A percentile compares a stretch with the other conserved stretches of the same genome.
These are phyloP conservation scores for Lithohypha guttulata DNA, from an alignment of 2,329 filamentous ascomycete genomes.

Conservation along the genomic window DNA sequence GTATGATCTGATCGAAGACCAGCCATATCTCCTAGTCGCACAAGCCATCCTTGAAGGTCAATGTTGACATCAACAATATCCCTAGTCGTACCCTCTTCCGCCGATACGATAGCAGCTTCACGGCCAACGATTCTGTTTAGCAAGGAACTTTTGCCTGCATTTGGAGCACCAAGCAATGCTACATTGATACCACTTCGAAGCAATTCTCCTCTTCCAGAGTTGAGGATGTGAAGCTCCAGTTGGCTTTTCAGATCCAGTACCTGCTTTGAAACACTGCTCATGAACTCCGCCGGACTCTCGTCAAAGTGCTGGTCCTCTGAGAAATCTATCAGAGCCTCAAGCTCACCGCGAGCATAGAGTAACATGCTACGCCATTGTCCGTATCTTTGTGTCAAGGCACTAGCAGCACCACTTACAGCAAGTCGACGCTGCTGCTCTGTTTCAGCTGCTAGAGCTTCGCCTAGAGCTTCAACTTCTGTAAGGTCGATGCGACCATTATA, in stretches of 20 bases:
- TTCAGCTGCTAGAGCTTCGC: constrained; percentile 51
- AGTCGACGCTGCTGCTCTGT: constrained; percentile 89
- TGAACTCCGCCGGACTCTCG: constrained; percentile 63
- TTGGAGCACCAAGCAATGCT: constrained; percentile 80
- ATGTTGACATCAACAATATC: constrained; percentile 88
- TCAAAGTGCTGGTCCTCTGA: constrained; percentile 96
- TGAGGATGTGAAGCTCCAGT: constrained; percentile 60
- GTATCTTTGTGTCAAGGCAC: constrained; percentile 61
- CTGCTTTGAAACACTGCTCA: constrained; percentile 57
- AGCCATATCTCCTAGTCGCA: constrained; percentile 90
- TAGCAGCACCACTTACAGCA: constrained; percentile 67
- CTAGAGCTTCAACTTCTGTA: constrained; percentile 62
- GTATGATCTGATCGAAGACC: constrained; percentile 53
- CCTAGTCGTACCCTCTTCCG: constrained; percentile 83
- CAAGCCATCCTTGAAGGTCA: constrained; percentile 80
- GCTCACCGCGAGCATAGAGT: constrained; percentile 71
- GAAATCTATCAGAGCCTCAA: constrained; percentile 95
- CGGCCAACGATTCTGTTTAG: constrained; percentile 82
- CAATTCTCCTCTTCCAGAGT: constrained; percentile 72
- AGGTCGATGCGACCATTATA: constrained; percentile 75
- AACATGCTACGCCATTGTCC: constrained; percentile 70
- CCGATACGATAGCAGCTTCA: constrained; percentile 89
- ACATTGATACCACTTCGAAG: constrained; percentile 76
- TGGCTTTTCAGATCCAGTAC: constrained; percentile 50
- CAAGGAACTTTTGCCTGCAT: constrained; percentile 88